A percentile compares a stretch with the other conserved stretches of the same genome.
These are phyloP conservation scores for Colletotrichum orchidophilum DNA, from an alignment of 2,329 filamentous ascomycete species.

Conservation along the genomic window DNA sequence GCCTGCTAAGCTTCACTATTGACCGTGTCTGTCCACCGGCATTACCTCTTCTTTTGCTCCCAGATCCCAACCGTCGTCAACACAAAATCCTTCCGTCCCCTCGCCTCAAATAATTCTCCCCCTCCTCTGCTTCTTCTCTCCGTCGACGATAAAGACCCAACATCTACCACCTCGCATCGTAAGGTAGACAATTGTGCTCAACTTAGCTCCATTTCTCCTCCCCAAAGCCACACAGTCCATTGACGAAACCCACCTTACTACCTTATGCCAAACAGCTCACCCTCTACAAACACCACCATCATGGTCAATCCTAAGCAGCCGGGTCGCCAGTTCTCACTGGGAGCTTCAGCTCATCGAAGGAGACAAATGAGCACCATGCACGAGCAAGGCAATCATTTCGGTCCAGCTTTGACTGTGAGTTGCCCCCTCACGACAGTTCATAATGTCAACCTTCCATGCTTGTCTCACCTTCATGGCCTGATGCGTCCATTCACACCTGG, in stretches of 20 bases:
- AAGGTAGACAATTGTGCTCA: neutral
- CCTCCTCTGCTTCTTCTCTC: neutral
- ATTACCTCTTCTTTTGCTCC: neutral
- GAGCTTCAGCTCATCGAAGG: slow-evolving; percentile 56
- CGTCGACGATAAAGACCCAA: neutral
- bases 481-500: neutral
- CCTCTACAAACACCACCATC: neutral
- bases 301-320: slow-evolving; percentile 19
- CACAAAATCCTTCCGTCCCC: slow-evolving; percentile 15
- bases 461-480: neutral
- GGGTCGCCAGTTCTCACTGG: slow-evolving; percentile 53
- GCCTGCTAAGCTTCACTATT: neutral
- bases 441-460: neutral
- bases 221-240: neutral
- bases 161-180: neutral
- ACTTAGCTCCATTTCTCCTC: neutral
- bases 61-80: no score
- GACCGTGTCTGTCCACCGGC: neutral
- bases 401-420: slow-evolving; percentile 56
- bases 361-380: slow-evolving; percentile 56
- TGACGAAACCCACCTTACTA: neutral
- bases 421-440: neutral
- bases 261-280: neutral
- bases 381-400: slow-evolving; percentile 54
- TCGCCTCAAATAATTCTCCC: neutral